Evolutionary conservation across 23 red algal genomes (phyloP), one percentile per base, ranked within the genome.

Genomic region (Gracilariopsis chorda): DNA sequence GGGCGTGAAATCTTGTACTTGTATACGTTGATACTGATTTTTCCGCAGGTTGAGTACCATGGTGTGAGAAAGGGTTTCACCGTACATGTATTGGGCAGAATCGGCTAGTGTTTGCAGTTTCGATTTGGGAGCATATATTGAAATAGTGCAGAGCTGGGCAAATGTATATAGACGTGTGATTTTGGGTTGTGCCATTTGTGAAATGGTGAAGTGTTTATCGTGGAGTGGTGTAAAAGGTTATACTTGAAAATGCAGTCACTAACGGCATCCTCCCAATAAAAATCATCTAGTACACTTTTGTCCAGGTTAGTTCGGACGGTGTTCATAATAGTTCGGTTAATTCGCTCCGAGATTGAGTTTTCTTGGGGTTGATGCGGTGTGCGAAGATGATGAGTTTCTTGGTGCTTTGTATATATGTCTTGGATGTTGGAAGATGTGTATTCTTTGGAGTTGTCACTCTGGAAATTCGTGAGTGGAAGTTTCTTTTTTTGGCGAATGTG

Each of bases 261-360:
- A 64, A 33, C 23, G 13, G 83, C 63, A 7, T 51, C 59, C 16
- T 41, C 48, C 83, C 83, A 87, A 21, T 42, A 45, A 0, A 19
- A 2, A 35, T 45, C 52, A 16, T n/a, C n/a, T n/a, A 48, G 20
- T 2, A 13, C 11, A 3, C 29, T 48, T 2, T 27, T 39, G 0
- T 30, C 7, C 0, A 67, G 1, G 16, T 19, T 0, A 3, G 52
- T 2, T 1, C 79, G 52, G 9, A 55, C 57, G 12, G 23, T 10
- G 1, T 87, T 44, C 60, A 44, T 48, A 8, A 87, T 45, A 13
- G 34, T 75, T 0, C 83, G 64, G 83, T 87, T 87, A 11, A 87
- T 3, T 32, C 83, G 21, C 45, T 87, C 83, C 58, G 63, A 59
- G 1, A 55, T 13, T 13, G 25, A 12, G 2, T 87, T 87, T 4